phyloP scores from a whole-genome alignment of 2,329 filamentous ascomycete species.

The Stagonosporopsis vannaccii region DNA sequence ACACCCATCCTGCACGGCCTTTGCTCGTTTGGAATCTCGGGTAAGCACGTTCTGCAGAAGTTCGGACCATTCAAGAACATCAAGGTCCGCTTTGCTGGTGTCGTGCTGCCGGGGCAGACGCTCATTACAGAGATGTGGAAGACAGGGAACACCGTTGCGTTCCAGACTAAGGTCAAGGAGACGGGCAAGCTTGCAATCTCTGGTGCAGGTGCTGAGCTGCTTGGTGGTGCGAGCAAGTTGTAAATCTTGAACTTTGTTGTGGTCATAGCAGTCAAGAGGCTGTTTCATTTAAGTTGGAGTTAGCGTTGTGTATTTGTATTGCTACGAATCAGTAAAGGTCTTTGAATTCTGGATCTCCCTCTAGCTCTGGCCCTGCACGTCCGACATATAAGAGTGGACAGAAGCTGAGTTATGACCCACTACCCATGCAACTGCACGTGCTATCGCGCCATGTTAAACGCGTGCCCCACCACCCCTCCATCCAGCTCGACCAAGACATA shows the following conservation, averaged over 20 bases:
- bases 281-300: neutral
- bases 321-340: neutral
- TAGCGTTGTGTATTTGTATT: constrained; percentile 8
- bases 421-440: constrained; percentile 7
- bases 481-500: neutral
- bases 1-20: constrained; percentile 95
- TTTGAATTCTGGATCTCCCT: neutral
- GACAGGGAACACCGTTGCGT: constrained; percentile 78
- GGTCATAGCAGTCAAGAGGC: constrained; percentile 1
- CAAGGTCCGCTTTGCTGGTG: constrained; percentile 89
- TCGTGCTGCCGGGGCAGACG: constrained; percentile 86
- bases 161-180: constrained; percentile 90
- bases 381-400: no score
- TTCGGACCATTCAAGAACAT: constrained; percentile 88
- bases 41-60: constrained; percentile 85
- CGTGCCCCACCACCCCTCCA: constrained; percentile 8
- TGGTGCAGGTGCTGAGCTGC: constrained; percentile 79
- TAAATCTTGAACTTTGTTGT: constrained; percentile 20
- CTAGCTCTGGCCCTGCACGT: neutral
- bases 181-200: constrained; percentile 89
- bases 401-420: no score
- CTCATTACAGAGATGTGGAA: constrained; percentile 95
- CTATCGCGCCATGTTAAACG: constrained; percentile 1
- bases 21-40: constrained; percentile 90
- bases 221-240: constrained; percentile 56